Base-by-base conservation (phyloP, 225 moss, liverwort and hornwort genomes). In the Polytrichum formosum region DNA sequence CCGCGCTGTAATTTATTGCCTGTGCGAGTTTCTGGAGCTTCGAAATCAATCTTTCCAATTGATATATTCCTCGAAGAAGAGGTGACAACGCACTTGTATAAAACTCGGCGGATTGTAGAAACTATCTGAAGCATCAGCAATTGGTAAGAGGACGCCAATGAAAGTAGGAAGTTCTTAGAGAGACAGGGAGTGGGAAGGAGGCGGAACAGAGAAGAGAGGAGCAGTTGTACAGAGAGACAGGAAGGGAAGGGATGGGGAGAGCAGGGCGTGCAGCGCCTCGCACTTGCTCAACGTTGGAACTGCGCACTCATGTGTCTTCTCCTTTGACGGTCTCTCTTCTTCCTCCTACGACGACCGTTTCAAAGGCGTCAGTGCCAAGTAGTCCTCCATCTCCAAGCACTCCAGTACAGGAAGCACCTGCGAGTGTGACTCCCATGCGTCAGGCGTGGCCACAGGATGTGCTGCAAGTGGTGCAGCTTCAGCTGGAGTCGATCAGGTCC, bases 221-320 rank as follows among this genome's bases (percentile, higher is more conserved):
- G 66, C 5, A 26, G 7, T 29, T 68, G 9, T 26, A 5, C 68
- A 7, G 26, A 64, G 63, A 64, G 33, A 59, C 46, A 54, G 4
- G 6, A 31, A 9, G 33, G 63, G 23, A 53, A 18, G 31, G 54
- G 60, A 88, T 88, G 87, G 87, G 87, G 60, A 77, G 87, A 77
- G 81, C 87, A 26, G 87, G 87, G 58, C 81, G 87, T 65, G 84
- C 75, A 7, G 87, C 87, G 3, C 84, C 87, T 56, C 87, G 87
- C 77, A 88, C 72, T 75, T 88, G 87, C 75, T 88, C 87, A 25
- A 87, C 87, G n/a, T 54, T 87, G 27, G 87, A 87, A 58, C 67
- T 87, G n/a, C 87, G 84, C 1, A 67, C 74, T 7, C 81, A 87
- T 66, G 17, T 63, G 30, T 64, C 84, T 21, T 75, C 81, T 0